These are phyloP conservation scores for Balakata baccata DNA, from an alignment of 345 rosid species.

Conservation along the genomic window DNA sequence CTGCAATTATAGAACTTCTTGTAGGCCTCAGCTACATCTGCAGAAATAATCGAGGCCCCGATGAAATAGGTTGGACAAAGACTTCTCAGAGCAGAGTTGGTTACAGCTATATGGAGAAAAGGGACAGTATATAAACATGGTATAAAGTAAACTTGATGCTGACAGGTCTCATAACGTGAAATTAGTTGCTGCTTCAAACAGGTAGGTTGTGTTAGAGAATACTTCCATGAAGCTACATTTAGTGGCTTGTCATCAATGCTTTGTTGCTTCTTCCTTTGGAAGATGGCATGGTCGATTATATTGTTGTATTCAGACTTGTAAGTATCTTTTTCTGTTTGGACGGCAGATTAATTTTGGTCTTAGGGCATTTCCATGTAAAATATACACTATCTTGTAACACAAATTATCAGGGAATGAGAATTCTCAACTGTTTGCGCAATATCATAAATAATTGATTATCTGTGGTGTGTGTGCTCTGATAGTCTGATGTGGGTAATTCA, in stretches of 20 bases:
- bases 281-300: slow-evolving; percentile 11
- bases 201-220: neutral
- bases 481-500: too few relatives aligned
- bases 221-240: slow-evolving; percentile 2
- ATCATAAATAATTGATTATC: neutral
- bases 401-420: neutral
- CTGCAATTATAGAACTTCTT: slow-evolving; percentile 56
- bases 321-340: slow-evolving; percentile 20
- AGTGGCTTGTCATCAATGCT: slow-evolving; percentile 7
- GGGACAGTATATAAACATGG: slow-evolving; percentile 6
- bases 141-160: neutral
- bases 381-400: neutral
- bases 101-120: neutral
- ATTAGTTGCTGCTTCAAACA: neutral
- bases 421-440: neutral
- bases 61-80: slow-evolving; percentile 18
- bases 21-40: slow-evolving; percentile 54
- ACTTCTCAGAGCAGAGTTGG: slow-evolving; percentile 4
- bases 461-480: too few relatives aligned
- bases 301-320: neutral
- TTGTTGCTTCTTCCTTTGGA: slow-evolving; percentile 3
- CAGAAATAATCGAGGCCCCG: slow-evolving; percentile 29
- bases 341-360: slow-evolving; percentile 9
- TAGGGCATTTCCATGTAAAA: slow-evolving; percentile 8
- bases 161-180: neutral